Base-by-base conservation (phyloP, 768 basidiomycete genomes). In the Hysterangium stoloniferum region DNA sequence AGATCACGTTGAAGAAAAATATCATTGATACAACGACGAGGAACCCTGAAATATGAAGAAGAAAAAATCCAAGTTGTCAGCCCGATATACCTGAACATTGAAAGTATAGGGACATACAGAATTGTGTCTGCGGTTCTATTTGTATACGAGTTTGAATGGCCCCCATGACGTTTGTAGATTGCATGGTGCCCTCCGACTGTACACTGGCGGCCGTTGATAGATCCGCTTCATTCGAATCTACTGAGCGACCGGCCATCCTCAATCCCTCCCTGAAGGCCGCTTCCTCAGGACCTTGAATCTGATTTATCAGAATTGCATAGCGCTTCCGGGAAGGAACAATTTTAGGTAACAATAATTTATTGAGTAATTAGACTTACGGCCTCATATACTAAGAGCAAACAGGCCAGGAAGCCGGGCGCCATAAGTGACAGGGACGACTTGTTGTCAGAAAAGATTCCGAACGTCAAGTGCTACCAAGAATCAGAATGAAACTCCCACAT, bases 361-460 rank as follows among this genome's bases (percentile, higher is more conserved):
- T 31, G n/a, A n/a, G n/a, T n/a, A n/a, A n/a, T 4, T 35, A 20
- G 4, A 72, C 80, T 61, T 60, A 92, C 92, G 33, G 86, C 83
- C 70, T 93, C 85, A 54, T 89, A 81, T 9, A 89, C 71, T 62
- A 94, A 84, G 20, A 91, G 66, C 4, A 88, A 70, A 49, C 86
- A 85, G 9, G 87, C 83, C 22, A 94, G 60, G 59, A 92, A 94
- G 0, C 89, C 88, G 1, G 92, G 90, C 0, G 85, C 84, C 34
- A 93, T 73, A 22, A 93, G 72, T 1, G 89, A 82, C 20, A 95
- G 64, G 1, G 89, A 90, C 1, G 89, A 78, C 27, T 82, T 70
- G 36, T 90, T 90, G 54, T 93, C 86, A 2, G 86, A 81, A 32
- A 93, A 68, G 50, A 94, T 84, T 4, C 87, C 89, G 52, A 95